Conservation (phyloP, 2,329 filamentous ascomycete species). For the Rhynchosporium agropyri region DNA sequence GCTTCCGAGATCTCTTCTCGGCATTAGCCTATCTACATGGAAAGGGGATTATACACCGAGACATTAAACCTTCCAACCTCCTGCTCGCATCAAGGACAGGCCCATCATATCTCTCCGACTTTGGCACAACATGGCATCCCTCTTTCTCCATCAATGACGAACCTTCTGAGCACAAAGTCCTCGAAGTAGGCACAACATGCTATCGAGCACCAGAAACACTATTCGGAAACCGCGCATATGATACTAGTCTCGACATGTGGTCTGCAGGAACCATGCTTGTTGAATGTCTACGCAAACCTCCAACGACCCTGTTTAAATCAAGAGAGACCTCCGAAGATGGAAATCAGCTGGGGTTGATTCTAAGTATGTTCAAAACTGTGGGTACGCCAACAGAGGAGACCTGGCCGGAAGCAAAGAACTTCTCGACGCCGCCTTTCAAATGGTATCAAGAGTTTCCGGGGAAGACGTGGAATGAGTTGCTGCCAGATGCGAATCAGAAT, state of each 20-base stretch:
- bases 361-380: constrained; percentile 89
- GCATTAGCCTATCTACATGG: constrained; percentile 73
- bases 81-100: constrained; percentile 68
- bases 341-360: constrained; percentile 86
- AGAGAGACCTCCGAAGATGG: constrained; percentile 74
- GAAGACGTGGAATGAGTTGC: constrained; percentile 68
- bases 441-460: constrained; percentile 79
- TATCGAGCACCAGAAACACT: constrained; percentile 90
- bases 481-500: constrained; percentile 60
- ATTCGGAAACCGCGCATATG: constrained; percentile 80
- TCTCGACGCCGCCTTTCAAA: constrained; percentile 80
- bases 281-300: constrained; percentile 64
- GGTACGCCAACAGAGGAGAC: constrained; percentile 79
- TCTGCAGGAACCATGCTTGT: constrained; percentile 81
- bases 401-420: constrained; percentile 78
- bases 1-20: constrained; percentile 68
- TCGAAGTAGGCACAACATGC: constrained; percentile 89
- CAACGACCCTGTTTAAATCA: constrained; percentile 76
- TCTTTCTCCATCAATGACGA: constrained; percentile 60
- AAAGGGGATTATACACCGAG: constrained; percentile 82
- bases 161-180: constrained; percentile 69
- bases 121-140: constrained; percentile 85
- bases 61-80: constrained; percentile 91
- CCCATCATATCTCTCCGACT: constrained; percentile 82
- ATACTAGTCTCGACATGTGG: constrained; percentile 82